Base-by-base conservation (phyloP, 768 basidiomycete genomes). In the Kockovaella imperatae region DNA sequence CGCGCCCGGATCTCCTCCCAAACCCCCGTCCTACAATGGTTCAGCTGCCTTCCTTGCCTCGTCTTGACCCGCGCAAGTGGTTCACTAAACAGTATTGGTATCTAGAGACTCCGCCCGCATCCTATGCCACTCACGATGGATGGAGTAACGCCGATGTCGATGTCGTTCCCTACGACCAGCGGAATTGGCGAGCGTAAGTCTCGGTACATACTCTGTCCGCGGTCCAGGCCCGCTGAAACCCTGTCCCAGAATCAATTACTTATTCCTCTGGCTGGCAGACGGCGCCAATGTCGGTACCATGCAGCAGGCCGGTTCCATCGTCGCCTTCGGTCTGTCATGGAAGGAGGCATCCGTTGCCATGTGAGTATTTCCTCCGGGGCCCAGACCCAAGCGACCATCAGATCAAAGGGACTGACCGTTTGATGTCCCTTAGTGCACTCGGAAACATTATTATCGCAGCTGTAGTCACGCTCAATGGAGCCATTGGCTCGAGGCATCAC, bases 381-480 rank as follows among this genome's bases (percentile, higher is more conserved):
- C 23, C 17, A 17, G 7, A 8, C 6, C 7, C 36, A n/a, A 8
- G 11, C 17, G n/a, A 38, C 43, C 24, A 31, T 41, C 36, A 11
- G 43, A 83, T 75, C 77, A 38, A 82, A 85, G 63, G 82, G 81
- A 2, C 73, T 83, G 6, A 26, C n/a, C n/a, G n/a, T n/a, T 49
- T 55, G 50, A 54, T 35, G 18, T 26, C n/a, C 13, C 73, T 80
- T 13, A 86, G 87, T 52, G 81, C 83, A 6, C 72, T 84, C 15
- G 85, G 82, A 17, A 82, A 86, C 60, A 69, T 77, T 53, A 78
- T 87, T 56, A 85, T 87, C 50, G 79, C 83, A 2, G 70, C 79
- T 47, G 79, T 81, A 17, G 80, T 88, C 75, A 79, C 86, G 1
- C 73, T 84, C 40, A 89, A 87, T 60, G 87, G 87, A 41, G 81